phyloP scores from a whole-genome alignment of 129 eudicot genomes.

The Flaveria sonorensis region DNA sequence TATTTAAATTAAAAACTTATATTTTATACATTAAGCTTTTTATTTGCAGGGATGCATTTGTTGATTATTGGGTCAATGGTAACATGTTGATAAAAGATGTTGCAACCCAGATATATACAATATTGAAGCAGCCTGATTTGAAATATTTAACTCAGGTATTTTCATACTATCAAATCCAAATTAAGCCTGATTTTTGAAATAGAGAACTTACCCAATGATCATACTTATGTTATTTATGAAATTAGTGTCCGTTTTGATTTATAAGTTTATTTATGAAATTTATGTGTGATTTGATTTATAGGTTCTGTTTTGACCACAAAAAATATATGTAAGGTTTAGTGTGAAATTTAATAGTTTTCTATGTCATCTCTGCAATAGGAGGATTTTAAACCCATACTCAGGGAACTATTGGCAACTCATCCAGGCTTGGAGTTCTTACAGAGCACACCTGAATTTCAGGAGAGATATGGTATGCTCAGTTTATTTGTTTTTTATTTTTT shows the following conservation, averaged over 20 bases:
- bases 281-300: no score
- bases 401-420: constrained; percentile 87
- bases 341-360: background rate
- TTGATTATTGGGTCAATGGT: constrained; percentile 84
- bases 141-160: constrained; percentile 71
- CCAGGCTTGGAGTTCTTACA: constrained; percentile 94
- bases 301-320: background rate
- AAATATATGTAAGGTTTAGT: background rate
- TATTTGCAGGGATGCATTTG: constrained; percentile 79
- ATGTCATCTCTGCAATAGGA: constrained; percentile 48
- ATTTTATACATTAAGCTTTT: background rate
- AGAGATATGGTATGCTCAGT: constrained; percentile 72
- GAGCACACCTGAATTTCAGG: constrained; percentile 95
- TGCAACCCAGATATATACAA: constrained; percentile 69
- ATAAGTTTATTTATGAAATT: no score
- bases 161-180: background rate
- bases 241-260: background rate
- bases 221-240: background rate
- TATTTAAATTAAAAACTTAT: background rate
- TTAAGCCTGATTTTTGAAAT: background rate
- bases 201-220: background rate
- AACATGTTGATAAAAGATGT: constrained; percentile 76
- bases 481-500: background rate
- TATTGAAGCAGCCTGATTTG: constrained; percentile 78
- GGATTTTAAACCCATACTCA: constrained; percentile 88